Evolutionary conservation across 2,329 filamentous ascomycete species (phyloP), one percentile per base, ranked within the genome.

Genomic region (Nemania sp.): DNA sequence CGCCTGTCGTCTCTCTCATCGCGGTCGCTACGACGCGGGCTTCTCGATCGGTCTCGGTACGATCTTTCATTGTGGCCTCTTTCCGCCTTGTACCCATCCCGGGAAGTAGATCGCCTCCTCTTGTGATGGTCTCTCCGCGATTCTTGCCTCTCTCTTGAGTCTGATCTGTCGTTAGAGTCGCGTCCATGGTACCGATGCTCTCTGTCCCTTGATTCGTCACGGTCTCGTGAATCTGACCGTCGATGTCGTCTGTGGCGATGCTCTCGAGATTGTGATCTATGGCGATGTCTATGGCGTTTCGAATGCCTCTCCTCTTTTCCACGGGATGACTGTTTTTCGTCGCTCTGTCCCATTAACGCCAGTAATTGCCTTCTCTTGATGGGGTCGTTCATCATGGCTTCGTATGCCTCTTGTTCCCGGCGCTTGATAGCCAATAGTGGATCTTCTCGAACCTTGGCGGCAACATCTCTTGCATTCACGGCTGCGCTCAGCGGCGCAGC

Each of bases 391-490:
- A 93, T 94, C 88, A 93, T 91, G 8, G 89, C 87, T 73, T 92
- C 89, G 77, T 93, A 93, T 1, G 92, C 90, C 29, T 90, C 90
- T 79, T 95, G 92, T 78, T 98, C 94, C 77, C 97, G 92, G 78
- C 90, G 92, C 85, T 97, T 97, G 79, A 99, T 98, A 26, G 94
- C 93, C 38, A 98, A 83, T 75, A 99, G 85, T 0, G 96, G 96
- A 77, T 99, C 96, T 72, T 97, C 92, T 71, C 94, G 87, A 54
- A 98, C 90, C 82, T 99, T 99, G 55, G 89, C 82, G 32, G 93
- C 92, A 0, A 90, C 94, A 79, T 99, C 96, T 70, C 93, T 86
- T 18, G 89, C 85, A 3, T 88, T 92, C 77, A 93, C 93, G 27
- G 91, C 90, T 2, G 69, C 13, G 73, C 89, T 89, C 69, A 91